Evolutionary conservation across 2,329 filamentous ascomycete genomes (phyloP).

Genomic region (Penicillium sp.): DNA sequence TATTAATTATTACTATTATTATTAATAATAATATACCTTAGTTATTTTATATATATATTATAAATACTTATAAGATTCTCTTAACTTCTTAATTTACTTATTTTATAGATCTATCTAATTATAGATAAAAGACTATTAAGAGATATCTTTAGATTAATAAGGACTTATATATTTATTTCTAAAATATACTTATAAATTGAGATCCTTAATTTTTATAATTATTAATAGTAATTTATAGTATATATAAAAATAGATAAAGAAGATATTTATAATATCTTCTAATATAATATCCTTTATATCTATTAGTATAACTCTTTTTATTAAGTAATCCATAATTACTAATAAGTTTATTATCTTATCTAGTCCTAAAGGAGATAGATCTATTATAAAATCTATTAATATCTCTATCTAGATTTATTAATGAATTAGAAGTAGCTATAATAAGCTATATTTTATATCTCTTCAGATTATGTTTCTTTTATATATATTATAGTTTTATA

Average conservation of each 20-base stretch:
- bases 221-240: background rate
- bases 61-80: no score
- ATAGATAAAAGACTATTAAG: background rate
- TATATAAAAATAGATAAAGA: background rate
- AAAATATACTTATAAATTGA: background rate
- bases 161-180: background rate
- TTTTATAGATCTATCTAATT: background rate
- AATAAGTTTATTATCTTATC: no score
- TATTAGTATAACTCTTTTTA: background rate
- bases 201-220: background rate
- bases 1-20: no score
- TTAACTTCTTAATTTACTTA: no score
- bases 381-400: no score
- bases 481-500: no score
- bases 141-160: background rate
- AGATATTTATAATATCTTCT: background rate
- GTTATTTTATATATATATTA: no score
- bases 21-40: no score
- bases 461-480: background rate
- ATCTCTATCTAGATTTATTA: background rate
- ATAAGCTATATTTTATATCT: background rate
- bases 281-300: no score
- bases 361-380: no score
- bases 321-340: no score
- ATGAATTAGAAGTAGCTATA: background rate